A percentile compares a stretch with the other conserved stretches of the same genome.
phyloP scores from a whole-genome alignment of 2,329 filamentous ascomycete genomes.

The Eutypa lata region DNA sequence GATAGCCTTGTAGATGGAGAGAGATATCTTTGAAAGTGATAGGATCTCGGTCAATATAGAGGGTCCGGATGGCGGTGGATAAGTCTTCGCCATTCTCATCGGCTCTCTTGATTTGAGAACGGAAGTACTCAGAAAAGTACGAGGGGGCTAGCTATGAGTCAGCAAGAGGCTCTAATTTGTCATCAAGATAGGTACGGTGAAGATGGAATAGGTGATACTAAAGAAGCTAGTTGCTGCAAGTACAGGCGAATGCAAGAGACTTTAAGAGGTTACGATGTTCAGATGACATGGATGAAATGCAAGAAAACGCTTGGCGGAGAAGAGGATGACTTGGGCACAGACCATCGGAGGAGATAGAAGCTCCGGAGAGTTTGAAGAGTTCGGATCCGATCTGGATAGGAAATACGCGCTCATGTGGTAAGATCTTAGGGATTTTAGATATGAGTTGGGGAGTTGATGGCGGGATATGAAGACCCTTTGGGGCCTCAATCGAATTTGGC shows the following conservation, averaged over 20 bases:
- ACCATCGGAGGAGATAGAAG: constrained; percentile 72
- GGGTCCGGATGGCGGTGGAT: constrained; percentile 60
- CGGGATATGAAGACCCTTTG: constrained; percentile 22
- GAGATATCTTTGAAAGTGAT: constrained; percentile 85
- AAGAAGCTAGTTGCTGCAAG: too few relatives aligned
- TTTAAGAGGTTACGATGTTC: too few relatives aligned
- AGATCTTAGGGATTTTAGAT: constrained; percentile 50
- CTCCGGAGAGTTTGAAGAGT: constrained; percentile 70
- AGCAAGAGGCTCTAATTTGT: constrained; percentile 11
- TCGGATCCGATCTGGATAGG: constrained; percentile 72
- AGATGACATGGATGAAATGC: too few relatives aligned
- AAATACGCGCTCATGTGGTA: constrained; percentile 71
- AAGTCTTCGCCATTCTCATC: constrained; percentile 56
- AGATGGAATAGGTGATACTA: too few relatives aligned
- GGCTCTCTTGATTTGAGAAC: constrained; percentile 69
- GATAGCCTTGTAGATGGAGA: constrained; percentile 87
- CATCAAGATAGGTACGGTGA: constrained; percentile 1
- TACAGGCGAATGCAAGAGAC: too few relatives aligned
- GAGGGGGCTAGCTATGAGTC: constrained; percentile 66
- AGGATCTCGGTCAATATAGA: constrained; percentile 95
- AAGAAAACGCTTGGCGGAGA: constrained; percentile 5
- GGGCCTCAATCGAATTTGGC: constrained; percentile 26
- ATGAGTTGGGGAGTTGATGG: constrained; percentile 33
- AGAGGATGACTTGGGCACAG: constrained; percentile 27
- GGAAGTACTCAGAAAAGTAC: constrained; percentile 94